Evolutionary conservation across 1,284 basidiomycete genomes (phyloP).

Genomic region (Entoloma clypeatum): DNA sequence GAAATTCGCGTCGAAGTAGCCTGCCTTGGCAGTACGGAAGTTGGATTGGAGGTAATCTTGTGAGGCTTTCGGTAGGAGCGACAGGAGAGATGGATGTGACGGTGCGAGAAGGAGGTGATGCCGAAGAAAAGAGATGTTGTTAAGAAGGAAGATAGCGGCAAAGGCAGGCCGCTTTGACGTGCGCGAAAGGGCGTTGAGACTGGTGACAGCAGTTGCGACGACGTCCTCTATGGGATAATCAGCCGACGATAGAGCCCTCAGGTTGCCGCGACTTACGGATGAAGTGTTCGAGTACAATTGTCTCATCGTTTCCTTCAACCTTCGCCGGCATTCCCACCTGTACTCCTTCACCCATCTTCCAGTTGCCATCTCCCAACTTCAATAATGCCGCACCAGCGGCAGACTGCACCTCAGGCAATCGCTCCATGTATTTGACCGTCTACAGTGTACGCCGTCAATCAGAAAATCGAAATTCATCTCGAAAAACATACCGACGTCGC

Average conservation of each 20-base stretch:
- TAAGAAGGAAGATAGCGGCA: conserved; percentile 71
- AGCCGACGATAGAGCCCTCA: conserved; percentile 9
- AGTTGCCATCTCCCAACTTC: conserved; percentile 77
- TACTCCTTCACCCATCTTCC: conserved; percentile 83
- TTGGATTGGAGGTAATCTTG: conserved; percentile 60
- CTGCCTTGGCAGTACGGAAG: conserved; percentile 74
- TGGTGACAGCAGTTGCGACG: conserved; percentile 54
- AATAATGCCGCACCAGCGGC: conserved; percentile 62
- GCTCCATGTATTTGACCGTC: conserved; percentile 66
- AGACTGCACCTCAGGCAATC: conserved; percentile 61
- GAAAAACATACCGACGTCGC: conserved; percentile 48
- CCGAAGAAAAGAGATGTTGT: conserved; percentile 70
- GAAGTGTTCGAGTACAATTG: conserved; percentile 67
- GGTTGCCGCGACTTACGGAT: conserved; percentile 45
- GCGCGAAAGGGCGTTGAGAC: conserved; percentile 57
- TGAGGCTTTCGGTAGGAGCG: conserved; percentile 57
- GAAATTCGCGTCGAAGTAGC: conserved; percentile 78
- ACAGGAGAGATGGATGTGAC: conserved; percentile 37
- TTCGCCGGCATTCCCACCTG: conserved; percentile 51
- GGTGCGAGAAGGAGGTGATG: conserved; percentile 53
- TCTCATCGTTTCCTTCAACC: conserved; percentile 50
- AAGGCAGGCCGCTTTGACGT: conserved; percentile 63
- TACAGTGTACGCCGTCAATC: conserved; percentile 25
- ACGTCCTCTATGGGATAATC: conserved; percentile 53
- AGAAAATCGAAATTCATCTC: conserved; percentile 2